phyloP scores from a whole-genome alignment of 345 rosid species.

The Lumnitzera littorea region DNA sequence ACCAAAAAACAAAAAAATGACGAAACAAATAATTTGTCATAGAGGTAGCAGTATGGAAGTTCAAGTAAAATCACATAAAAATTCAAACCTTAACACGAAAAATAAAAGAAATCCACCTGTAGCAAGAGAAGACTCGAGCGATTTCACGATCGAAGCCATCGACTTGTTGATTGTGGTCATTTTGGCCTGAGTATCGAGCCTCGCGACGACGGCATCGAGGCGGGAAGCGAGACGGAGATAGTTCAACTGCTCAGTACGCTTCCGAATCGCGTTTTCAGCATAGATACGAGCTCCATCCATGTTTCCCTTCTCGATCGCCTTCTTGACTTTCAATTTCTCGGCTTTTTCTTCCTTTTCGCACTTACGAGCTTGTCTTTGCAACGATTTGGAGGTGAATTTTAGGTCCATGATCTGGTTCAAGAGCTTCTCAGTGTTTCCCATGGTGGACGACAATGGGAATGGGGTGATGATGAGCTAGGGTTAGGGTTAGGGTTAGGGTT shows the following conservation, averaged over 20 bases:
- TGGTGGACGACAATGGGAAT: background rate
- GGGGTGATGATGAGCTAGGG: background rate
- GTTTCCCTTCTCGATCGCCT: conserved; percentile 97
- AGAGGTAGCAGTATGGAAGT: too few relatives aligned
- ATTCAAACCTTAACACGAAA: background rate
- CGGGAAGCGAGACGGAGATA: conserved; percentile 88
- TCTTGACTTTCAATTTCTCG: conserved; percentile 93
- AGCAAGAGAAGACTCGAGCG: conserved; percentile 82
- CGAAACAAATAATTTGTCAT: too few relatives aligned
- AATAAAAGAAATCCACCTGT: conserved; percentile 40
- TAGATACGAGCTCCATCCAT: conserved; percentile 99
- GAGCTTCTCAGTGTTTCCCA: conserved; percentile 93
- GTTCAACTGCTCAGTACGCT: conserved; percentile 97
- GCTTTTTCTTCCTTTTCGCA: conserved; percentile 99
- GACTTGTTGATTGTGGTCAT: conserved; percentile 89
- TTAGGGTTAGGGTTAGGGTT: conserved; percentile 1
- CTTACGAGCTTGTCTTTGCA: conserved; percentile 82
- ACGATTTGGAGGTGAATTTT: conserved; percentile 84
- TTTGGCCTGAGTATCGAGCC: conserved; percentile 94
- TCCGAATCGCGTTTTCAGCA: conserved; percentile 92
- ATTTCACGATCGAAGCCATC: conserved; percentile 81
- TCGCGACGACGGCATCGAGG: conserved; percentile 91
- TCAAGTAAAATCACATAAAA: background rate
- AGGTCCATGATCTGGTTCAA: conserved; percentile 95
- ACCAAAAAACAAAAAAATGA: too few relatives aligned